Base-by-base conservation (phyloP, 2,329 filamentous ascomycete genomes). In the Paecilomyces formosus region DNA sequence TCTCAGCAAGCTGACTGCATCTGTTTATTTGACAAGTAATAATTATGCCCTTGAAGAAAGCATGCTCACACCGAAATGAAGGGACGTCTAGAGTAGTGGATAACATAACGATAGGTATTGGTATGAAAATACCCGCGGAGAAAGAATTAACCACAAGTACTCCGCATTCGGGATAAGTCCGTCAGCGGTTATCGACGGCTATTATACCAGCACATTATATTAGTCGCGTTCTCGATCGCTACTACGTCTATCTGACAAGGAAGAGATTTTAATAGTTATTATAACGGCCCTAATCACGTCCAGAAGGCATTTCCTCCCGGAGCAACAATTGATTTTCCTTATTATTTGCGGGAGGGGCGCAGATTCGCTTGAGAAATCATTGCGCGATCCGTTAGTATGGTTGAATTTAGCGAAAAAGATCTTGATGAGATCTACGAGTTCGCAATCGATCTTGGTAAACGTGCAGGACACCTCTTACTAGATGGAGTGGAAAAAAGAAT, bases 381-480 rank as follows among this genome's bases (percentile, higher is more conserved):
- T 13, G 12, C 15, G 11, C 5, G 5, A 51, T 15, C 3, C 11
- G 11, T 9, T 8, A 35, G 15, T n/a, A 55, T 55, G 53, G 35
- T 35, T 30, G 18, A 56, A 56, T 24, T 56, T 24, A 15, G 18
- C 21, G 18, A 26, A 24, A 22, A 56, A n/a, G 54, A 56, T 55
- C 75, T 91, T 24, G 77, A 82, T 60, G 82, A 85, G 54, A 85
- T 90, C 65, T 89, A 90, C 70, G 75, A 76, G 21, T 92, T 92
- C 69, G 87, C 89, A 1, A 72, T 91, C 30, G 81, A 88, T 63
- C 75, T 92, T 3, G 87, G 85, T 61, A 87, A 88, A 66, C 81
- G 86, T 74, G 88, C 88, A 0, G 88, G 89, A 6, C 74, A 82
- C 57, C 80, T 89, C 67, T 79, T 92, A 50, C 82, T 88, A 69